These are phyloP conservation scores for Colletotrichum gloeosporioides DNA, from an alignment of 2,329 filamentous ascomycete species.

Conservation along the genomic window DNA sequence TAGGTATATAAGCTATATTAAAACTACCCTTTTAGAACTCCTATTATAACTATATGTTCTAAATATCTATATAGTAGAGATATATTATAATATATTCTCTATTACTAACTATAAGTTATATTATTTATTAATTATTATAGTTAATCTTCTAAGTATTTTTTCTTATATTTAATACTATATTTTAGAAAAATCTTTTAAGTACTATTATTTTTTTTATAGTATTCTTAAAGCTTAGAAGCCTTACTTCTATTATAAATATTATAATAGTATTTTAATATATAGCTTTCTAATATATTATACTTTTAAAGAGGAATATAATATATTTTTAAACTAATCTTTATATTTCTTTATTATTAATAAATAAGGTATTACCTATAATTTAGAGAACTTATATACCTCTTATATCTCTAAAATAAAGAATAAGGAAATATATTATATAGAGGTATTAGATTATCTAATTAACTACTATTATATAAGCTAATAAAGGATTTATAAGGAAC, in stretches of 20 bases:
- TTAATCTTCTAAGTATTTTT: neutral
- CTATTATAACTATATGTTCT: too few relatives aligned
- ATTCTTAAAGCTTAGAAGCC: neutral
- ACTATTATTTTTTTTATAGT: neutral
- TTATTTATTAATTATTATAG: too few relatives aligned
- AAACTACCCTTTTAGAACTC: too few relatives aligned
- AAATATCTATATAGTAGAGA: too few relatives aligned
- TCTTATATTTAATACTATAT: neutral
- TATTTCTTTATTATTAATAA: neutral
- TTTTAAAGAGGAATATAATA: neutral
- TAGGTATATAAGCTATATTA: too few relatives aligned
- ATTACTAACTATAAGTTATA: too few relatives aligned
- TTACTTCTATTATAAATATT: neutral
- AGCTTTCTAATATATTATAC: neutral
- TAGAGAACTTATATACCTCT: neutral
- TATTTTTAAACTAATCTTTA: neutral
- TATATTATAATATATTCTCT: too few relatives aligned
- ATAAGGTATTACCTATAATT: neutral
- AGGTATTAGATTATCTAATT: neutral
- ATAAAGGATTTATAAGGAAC: constrained; percentile 10
- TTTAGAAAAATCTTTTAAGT: neutral
- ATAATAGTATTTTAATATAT: neutral
- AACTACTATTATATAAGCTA: neutral
- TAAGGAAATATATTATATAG: neutral
- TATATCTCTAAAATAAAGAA: neutral